A percentile compares a stretch with the other conserved stretches of the same genome.
Evolutionary conservation across 495 filamentous ascomycete species (phyloP).

Genomic region (Podospora sp.): DNA sequence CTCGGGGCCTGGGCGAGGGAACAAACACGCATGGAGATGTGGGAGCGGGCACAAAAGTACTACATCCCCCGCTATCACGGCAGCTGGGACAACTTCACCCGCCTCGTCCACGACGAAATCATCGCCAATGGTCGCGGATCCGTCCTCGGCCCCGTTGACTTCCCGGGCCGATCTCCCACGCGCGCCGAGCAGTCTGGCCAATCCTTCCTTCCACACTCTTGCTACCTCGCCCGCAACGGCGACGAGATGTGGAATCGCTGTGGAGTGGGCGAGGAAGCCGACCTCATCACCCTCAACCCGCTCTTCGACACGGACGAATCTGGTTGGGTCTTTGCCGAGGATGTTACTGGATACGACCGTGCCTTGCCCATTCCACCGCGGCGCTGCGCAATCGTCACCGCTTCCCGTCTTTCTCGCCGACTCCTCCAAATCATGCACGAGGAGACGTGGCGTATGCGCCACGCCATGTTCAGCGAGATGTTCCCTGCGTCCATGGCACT

Average conservation of each 20-base stretch:
- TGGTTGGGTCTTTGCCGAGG: conserved; percentile 81
- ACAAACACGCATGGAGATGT: conserved; percentile 82
- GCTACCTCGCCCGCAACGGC: conserved; percentile 30
- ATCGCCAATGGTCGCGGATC: conserved; percentile 62
- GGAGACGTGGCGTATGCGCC: conserved; percentile 74
- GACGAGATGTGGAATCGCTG: conserved; percentile 47
- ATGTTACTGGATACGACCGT: conserved; percentile 83
- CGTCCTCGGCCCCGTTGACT: conserved; percentile 77
- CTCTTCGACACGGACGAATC: conserved; percentile 86
- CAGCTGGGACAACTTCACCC: conserved; percentile 82
- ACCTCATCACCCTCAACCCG: conserved; percentile 93
- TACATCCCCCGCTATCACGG: conserved; percentile 88
- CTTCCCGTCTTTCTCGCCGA: conserved; percentile 76
- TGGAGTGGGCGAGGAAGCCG: conserved; percentile 89
- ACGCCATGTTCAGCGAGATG: conserved; percentile 95
- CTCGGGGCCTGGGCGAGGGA: conserved; percentile 71
- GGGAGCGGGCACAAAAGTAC: conserved; percentile 89
- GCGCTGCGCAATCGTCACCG: conserved; percentile 81
- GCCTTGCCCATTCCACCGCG: conserved; percentile 69
- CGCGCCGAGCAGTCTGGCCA: conserved; percentile 65
- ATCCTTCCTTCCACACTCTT: conserved; percentile 57
- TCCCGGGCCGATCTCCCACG: conserved; percentile 57
- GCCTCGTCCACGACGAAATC: conserved; percentile 48
- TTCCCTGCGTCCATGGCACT: conserved; percentile 82
- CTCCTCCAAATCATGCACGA: conserved; percentile 86